Percentiles rank a stretch among this genome's conserved stretches.
These are phyloP conservation scores for Cercophora sp. DNA, from an alignment of 495 filamentous ascomycete species.

Conservation along the genomic window DNA sequence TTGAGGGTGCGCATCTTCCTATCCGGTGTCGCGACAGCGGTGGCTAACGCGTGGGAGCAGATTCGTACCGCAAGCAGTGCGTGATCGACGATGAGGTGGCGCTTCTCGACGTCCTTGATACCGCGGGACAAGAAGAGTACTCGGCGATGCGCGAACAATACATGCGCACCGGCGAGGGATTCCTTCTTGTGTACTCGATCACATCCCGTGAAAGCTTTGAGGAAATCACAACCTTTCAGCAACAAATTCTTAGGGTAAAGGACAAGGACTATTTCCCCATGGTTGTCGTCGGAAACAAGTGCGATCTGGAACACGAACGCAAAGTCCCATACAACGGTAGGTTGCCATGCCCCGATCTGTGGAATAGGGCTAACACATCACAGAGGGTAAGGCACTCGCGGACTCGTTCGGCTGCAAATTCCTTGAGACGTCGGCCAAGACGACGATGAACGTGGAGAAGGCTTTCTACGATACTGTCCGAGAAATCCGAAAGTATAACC, in stretches of 20 bases:
- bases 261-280: conserved; percentile 99
- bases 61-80: conserved; percentile 99
- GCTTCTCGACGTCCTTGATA: conserved; percentile 94
- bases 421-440: conserved; percentile 98
- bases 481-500: conserved; percentile 96
- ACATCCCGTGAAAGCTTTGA: conserved; percentile 96
- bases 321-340: conserved; percentile 87
- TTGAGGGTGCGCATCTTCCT: conserved; percentile 70
- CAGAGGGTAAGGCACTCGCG: conserved; percentile 88
- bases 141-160: conserved; percentile 99
- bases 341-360: conserved; percentile 16
- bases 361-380: conserved; percentile 7
- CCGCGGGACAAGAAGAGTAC: conserved; percentile 97
- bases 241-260: conserved; percentile 97
- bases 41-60: conserved; percentile 43
- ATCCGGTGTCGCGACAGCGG: neutral
- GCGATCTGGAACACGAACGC: conserved; percentile 89
- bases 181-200: conserved; percentile 96
- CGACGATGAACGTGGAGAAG: conserved; percentile 95
- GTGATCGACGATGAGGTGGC: conserved; percentile 97
- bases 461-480: conserved; percentile 97
- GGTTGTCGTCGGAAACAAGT: conserved; percentile 99
- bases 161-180: conserved; percentile 98
- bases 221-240: conserved; percentile 96
- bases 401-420: conserved; percentile 90